Conservation (phyloP, 495 filamentous ascomycete species). For the Rhizodiscina lignyota region DNA sequence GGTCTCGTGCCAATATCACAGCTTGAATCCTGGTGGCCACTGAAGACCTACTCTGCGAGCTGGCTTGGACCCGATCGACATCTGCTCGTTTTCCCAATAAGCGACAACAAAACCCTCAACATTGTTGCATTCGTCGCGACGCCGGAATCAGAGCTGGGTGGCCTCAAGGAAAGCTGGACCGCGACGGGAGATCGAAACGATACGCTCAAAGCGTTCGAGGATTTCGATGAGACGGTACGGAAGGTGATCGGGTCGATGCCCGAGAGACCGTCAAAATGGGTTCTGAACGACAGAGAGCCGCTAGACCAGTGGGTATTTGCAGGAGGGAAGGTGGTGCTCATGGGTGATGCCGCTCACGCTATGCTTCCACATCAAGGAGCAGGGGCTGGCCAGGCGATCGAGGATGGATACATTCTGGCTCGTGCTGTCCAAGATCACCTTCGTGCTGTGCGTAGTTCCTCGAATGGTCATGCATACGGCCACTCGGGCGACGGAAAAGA, state of each 20-base stretch:
- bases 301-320: too few species aligned
- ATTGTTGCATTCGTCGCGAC: too few species aligned
- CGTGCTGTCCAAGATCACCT: slow-evolving; percentile 27
- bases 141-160: too few species aligned
- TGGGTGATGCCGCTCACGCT: slow-evolving; percentile 33
- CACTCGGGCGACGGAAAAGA: too few species aligned
- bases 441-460: too few species aligned
- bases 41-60: slow-evolving; percentile 4
- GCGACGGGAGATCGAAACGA: too few species aligned
- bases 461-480: too few species aligned
- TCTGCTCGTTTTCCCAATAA: slow-evolving; percentile 6
- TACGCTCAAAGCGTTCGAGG: slow-evolving; percentile 2
- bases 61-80: too few species aligned
- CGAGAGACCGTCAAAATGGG: too few species aligned
- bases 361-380: slow-evolving; percentile 30
- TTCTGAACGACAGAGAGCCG: too few species aligned
- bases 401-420: slow-evolving; percentile 32
- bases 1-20: slow-evolving; percentile 3
- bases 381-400: slow-evolving; percentile 32
- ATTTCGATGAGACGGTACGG: slow-evolving; percentile 7
- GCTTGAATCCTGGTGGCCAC: neutral
- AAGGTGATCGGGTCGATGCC: slow-evolving; percentile 5
- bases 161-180: slow-evolving; percentile 8
- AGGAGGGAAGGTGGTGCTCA: slow-evolving; percentile 24
- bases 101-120: slow-evolving; percentile 4